Evolutionary conservation across 805 yeast species (phyloP), one percentile per base, ranked within the genome.

Genomic region (Kazachstania africana): DNA sequence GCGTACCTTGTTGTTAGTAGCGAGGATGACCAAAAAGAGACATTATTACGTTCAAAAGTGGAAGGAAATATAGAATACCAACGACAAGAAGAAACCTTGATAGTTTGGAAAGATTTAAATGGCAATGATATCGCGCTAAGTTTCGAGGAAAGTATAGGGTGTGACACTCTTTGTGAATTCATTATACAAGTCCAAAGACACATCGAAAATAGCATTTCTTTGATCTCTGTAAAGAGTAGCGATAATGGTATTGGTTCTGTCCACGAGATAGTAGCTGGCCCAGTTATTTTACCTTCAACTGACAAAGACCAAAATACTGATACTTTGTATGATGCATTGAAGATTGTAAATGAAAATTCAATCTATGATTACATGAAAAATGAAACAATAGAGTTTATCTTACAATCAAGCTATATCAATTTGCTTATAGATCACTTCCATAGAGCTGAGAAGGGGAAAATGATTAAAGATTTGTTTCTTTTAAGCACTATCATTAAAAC

Each of bases 141-240:
- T 28, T 88, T 88, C 54, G 95, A 88, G 54, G 96, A 85, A 46
- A 75, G 82, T 22, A 79, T 78, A 28, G 97, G 96, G 0, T 88
- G 98, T 55, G 70, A 81, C 9, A 70, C 75, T 5, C 48, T 87
- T 27, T 84, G 95, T 51, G 88, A 82, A 30, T 87, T 84, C 48
- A 66, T 87, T 16, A 69, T 81, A 13, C 66, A 66, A 33, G 75
- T 75, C 2, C 88, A 80, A 47, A 72, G 70, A 42, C 66, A 62
- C 26, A 45, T 65, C 32, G 81, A 71, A 51, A 79, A 69, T 5
- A 67, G 68, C 28, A 81, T 85, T 9, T 74, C 88, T 8, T 57
- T 84, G 12, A 78, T 80, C 14, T 75, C 87, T n/a, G 75, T 80
- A 9, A 60, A 65, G 27, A 62, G 73, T 10, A 63, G 61, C 27